A percentile compares a stretch with the other conserved stretches of the same genome.
phyloP scores from a whole-genome alignment of 2,329 filamentous ascomycete genomes.

The Ophiocordyceps robertsii region DNA sequence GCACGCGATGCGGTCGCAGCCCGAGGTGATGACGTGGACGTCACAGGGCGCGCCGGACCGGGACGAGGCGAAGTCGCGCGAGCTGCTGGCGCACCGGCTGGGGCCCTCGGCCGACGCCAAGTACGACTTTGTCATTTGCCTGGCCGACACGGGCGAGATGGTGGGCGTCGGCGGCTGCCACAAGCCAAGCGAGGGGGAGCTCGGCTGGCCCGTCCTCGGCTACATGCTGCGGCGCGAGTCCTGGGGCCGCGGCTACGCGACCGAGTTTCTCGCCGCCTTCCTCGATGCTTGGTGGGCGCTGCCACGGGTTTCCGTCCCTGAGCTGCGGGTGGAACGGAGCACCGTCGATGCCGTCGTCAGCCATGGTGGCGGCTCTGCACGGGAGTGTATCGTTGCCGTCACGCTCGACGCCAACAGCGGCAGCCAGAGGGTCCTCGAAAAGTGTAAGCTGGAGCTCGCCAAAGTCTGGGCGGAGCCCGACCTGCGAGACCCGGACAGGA shows the following conservation, averaged over 20 bases:
- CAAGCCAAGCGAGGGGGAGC: conserved; percentile 12
- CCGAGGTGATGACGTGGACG: conserved; percentile 42
- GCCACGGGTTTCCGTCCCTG: conserved; percentile 26
- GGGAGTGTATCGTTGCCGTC: conserved; percentile 30
- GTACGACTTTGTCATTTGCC: conserved; percentile 38
- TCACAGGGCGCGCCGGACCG: conserved; percentile 25
- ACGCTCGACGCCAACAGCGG: conserved; percentile 33
- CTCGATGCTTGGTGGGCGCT: conserved; percentile 30
- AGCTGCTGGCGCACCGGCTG: conserved; percentile 25
- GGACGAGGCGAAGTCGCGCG: conserved; percentile 28
- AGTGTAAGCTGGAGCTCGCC: conserved; percentile 33
- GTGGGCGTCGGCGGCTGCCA: conserved; percentile 36
- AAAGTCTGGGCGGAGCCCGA: conserved; percentile 5
- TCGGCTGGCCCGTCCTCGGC: conserved; percentile 44
- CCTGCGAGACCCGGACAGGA: not conserved
- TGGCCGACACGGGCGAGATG: conserved; percentile 32
- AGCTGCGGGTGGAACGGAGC: conserved; percentile 26
- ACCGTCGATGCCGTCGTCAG: conserved; percentile 16
- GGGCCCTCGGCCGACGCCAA: conserved; percentile 28
- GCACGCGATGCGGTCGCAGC: conserved; percentile 23
- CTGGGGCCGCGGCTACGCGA: conserved; percentile 45
- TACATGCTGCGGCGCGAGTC: conserved; percentile 31
- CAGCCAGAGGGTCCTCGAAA: conserved; percentile 27
- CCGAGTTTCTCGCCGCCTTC: conserved; percentile 38
- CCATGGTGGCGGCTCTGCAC: conserved; percentile 9